Conservation (phyloP, 2,329 filamentous ascomycete genomes). For the Chaetomium sp. region DNA sequence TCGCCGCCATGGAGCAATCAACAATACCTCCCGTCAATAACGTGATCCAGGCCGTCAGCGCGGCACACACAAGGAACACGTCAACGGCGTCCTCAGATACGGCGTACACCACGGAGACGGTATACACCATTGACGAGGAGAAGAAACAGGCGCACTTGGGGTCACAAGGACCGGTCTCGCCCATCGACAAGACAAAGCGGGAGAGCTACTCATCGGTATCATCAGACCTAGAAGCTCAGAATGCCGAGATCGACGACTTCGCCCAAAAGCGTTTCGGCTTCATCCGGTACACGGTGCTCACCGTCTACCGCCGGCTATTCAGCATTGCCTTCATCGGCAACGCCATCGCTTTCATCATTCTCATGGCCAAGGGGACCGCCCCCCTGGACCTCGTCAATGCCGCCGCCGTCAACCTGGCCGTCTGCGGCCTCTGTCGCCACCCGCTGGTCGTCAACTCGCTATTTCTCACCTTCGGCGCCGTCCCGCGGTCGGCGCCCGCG, state of each 20-base stretch:
- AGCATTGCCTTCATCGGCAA: constrained; percentile 56
- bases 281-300: constrained; percentile 50
- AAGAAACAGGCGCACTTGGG: not conserved
- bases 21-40: not conserved
- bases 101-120: not conserved
- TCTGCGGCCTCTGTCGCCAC: constrained; percentile 55
- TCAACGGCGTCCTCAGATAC: constrained; percentile 7
- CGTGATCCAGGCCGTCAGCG: not conserved
- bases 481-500: constrained; percentile 50
- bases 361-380: constrained; percentile 43
- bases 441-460: constrained; percentile 56
- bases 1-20: not conserved
- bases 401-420: constrained; percentile 47
- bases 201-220: not conserved
- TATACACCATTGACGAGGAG: not conserved
- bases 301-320: constrained; percentile 60
- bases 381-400: constrained; percentile 33
- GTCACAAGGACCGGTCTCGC: constrained; percentile 1
- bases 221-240: constrained; percentile 32
- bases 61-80: not conserved
- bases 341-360: constrained; percentile 48
- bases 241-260: constrained; percentile 21
- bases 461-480: constrained; percentile 48
- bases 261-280: constrained; percentile 31
- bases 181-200: constrained; percentile 15